Base-by-base conservation (phyloP, 208 protist genomes). In the Trypanosoma lewisi region DNA sequence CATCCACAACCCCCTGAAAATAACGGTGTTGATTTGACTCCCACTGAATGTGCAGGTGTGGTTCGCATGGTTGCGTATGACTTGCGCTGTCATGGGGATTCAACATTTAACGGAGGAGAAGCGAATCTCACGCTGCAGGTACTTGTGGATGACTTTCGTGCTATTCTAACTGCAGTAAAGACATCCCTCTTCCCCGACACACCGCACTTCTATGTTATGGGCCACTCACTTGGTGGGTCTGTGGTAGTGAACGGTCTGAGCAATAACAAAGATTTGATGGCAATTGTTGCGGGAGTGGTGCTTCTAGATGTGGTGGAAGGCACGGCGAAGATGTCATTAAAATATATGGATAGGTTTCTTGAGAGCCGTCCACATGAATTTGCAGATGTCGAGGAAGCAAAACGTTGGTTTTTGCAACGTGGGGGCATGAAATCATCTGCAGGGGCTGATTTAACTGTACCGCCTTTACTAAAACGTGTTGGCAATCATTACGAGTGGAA, bases 271-370 rank as follows among this genome's bases (percentile, higher is more conserved):
- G 63, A 63, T 0, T 37, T 70, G 30, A 60, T 77, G 19, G 30
- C 56, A 16, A 51, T 67, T 42, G 64, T 94, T 25, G 75, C 58
- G 2, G 90, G 89, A 17, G 74, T 93, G 7, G 53, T 95, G 25
- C 64, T 98, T 49, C 58, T 98, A 0, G 95, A 98, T 58, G 79
- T 94, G 19, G 93, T 97, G 5, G 92, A 98, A 65, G 93, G 89
- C 52, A 96, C 87, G 4, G 91, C 95, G 16, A 74, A 90, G 50
- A 28, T 86, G 23, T 92, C 82, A 23, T 67, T 98, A 19, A 17
- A 63, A 31, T 67, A 95, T 73, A 97, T 97, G 87, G 47, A 77
- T 37, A 70, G 76, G 19, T 93, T 95, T 50, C 76, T 97, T 11
- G 63, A 78, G 41, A 67, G 70, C 28, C 74, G 93, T 9, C 95